Evolutionary conservation across 345 rosid genomes (phyloP).

Genomic region (Erucastrum elatum): DNA sequence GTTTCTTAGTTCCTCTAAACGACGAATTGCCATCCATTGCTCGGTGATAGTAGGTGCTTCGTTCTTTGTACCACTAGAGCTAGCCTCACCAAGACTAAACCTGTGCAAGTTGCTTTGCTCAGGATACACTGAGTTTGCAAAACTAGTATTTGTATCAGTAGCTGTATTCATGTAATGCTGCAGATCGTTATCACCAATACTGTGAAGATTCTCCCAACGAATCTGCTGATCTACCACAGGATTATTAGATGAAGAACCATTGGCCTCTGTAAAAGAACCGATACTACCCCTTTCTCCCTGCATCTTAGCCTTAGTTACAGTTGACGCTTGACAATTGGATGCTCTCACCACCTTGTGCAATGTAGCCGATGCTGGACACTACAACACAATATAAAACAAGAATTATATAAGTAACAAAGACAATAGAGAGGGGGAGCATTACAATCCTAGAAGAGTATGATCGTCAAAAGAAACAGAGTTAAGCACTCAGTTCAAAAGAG

Average conservation of each 20-base stretch:
- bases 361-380: slow-evolving; percentile 13
- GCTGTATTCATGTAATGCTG: slow-evolving; percentile 54
- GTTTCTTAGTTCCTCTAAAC: slow-evolving; percentile 52
- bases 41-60: slow-evolving; percentile 45
- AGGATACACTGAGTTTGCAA: slow-evolving; percentile 49
- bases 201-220: slow-evolving; percentile 62
- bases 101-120: slow-evolving; percentile 50
- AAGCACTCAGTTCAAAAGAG: not conserved
- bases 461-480: not conserved
- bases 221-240: slow-evolving; percentile 59
- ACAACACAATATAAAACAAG: not conserved
- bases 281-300: slow-evolving; percentile 78
- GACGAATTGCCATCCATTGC: slow-evolving; percentile 46
- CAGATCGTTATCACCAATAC: slow-evolving; percentile 48
- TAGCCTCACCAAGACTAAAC: slow-evolving; percentile 45
- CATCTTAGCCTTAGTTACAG: slow-evolving; percentile 51
- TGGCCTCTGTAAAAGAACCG: slow-evolving; percentile 71
- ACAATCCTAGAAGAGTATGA: slow-evolving; percentile 8
- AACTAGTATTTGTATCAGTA: slow-evolving; percentile 39
- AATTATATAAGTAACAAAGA: slow-evolving; percentile 7
- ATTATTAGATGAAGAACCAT: slow-evolving; percentile 68
- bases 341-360: slow-evolving; percentile 28
- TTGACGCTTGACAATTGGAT: slow-evolving; percentile 23
- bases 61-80: slow-evolving; percentile 46
- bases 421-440: not conserved